Evolutionary conservation across 768 basidiomycete species (phyloP).

Genomic region (Lentinus brumalis): DNA sequence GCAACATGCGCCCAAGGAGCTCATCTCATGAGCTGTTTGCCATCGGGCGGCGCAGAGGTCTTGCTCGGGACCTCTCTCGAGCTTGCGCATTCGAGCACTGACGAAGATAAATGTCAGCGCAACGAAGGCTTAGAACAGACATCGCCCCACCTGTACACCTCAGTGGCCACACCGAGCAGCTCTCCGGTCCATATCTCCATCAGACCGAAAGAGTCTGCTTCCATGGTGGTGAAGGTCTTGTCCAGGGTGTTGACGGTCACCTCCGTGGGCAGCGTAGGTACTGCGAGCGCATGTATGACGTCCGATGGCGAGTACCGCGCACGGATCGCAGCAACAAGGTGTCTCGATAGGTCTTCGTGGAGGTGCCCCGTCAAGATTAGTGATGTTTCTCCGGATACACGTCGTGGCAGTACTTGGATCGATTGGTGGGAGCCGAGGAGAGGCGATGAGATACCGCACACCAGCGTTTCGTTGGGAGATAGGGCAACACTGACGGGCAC

Average conservation of each 20-base stretch:
- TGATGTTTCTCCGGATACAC: slow-evolving; percentile 7
- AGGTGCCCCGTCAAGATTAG: slow-evolving; percentile 4
- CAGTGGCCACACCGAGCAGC: slow-evolving; percentile 50
- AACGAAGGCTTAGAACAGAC: not conserved
- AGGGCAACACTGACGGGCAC: slow-evolving; percentile 57
- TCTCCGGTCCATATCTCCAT: slow-evolving; percentile 49
- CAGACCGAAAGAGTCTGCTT: slow-evolving; percentile 42
- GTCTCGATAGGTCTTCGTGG: slow-evolving; percentile 21
- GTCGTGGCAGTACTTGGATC: slow-evolving; percentile 25
- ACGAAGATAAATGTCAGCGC: not conserved
- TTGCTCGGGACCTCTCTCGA: slow-evolving; percentile 37
- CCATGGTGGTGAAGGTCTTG: slow-evolving; percentile 48
- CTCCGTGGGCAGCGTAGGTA: slow-evolving; percentile 40
- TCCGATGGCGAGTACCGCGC: slow-evolving; percentile 59
- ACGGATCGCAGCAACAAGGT: slow-evolving; percentile 46
- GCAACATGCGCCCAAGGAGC: slow-evolving; percentile 60
- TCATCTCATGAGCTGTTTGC: slow-evolving; percentile 66
- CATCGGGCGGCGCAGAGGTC: slow-evolving; percentile 49
- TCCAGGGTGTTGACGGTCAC: slow-evolving; percentile 51
- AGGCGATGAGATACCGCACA: slow-evolving; percentile 56
- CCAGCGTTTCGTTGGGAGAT: slow-evolving; percentile 61
- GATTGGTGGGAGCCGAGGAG: slow-evolving; percentile 15
- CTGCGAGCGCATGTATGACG: slow-evolving; percentile 56
- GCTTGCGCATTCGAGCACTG: slow-evolving; percentile 37
- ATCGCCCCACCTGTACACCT: slow-evolving; percentile 37